A percentile compares a stretch with the other conserved stretches of the same genome.
These are phyloP conservation scores for Rhizoclosmatium globosum DNA, from an alignment of 192 early-diverging fungal species.

Conservation along the genomic window DNA sequence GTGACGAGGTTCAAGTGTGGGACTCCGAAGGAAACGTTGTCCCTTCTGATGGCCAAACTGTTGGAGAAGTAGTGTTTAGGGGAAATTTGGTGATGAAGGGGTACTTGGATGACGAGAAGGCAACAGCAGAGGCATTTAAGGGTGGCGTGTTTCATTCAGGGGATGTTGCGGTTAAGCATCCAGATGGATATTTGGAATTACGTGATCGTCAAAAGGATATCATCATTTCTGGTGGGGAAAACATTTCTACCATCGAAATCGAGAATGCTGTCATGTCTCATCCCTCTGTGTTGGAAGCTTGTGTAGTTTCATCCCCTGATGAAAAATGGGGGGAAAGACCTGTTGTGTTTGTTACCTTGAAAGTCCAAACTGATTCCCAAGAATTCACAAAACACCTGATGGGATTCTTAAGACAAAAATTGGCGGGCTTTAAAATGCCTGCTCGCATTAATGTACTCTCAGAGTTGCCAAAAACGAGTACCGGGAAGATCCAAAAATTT, in stretches of 20 bases:
- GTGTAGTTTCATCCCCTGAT: conserved; percentile 64
- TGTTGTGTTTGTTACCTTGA: conserved; percentile 62
- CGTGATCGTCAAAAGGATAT: conserved; percentile 70
- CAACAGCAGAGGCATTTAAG: conserved; percentile 62
- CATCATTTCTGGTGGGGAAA: conserved; percentile 69
- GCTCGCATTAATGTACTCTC: conserved; percentile 49
- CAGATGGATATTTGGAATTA: conserved; percentile 67
- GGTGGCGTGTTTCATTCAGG: conserved; percentile 67
- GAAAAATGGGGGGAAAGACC: conserved; percentile 70
- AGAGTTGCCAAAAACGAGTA: conserved; percentile 61
- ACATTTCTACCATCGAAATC: conserved; percentile 65
- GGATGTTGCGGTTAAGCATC: conserved; percentile 66
- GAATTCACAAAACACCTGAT: conserved; percentile 38
- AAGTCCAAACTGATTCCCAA: background rate
- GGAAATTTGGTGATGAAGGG: conserved; percentile 69
- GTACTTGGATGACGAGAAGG: conserved; percentile 61
- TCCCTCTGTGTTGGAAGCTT: conserved; percentile 60
- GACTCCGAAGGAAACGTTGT: conserved; percentile 55
- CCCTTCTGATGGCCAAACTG: conserved; percentile 55
- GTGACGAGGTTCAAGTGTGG: conserved; percentile 63
- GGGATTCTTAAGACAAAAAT: conserved; percentile 44
- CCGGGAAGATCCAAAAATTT: conserved; percentile 65
- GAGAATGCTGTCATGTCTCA: conserved; percentile 60
- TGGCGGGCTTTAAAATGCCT: conserved; percentile 68
- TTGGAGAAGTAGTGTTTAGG: conserved; percentile 65